Evolutionary conservation across 352 stramenopile genomes (phyloP).

Genomic region (Phytophthora palmivora): DNA sequence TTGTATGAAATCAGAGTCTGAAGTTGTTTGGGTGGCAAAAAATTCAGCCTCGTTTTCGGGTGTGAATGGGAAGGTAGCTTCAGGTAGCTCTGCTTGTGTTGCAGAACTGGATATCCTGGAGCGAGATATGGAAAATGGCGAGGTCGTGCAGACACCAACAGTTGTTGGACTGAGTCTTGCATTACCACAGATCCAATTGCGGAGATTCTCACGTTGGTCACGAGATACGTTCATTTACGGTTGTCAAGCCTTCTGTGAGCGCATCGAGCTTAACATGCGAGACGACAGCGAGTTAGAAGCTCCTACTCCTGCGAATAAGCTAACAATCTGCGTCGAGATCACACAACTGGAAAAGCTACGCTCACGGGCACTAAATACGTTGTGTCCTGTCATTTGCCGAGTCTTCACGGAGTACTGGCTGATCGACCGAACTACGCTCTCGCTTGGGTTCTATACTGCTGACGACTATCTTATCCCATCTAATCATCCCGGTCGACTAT

Average conservation of each 20-base stretch:
- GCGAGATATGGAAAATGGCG: conserved; percentile 42
- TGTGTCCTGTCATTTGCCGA: conserved; percentile 68
- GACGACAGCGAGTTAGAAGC: conserved; percentile 36
- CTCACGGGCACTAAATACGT: conserved; percentile 45
- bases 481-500: conserved; percentile 42
- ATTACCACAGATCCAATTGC: conserved; percentile 66
- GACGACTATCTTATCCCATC: conserved; percentile 67
- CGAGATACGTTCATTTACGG: conserved; percentile 75
- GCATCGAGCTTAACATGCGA: conserved; percentile 72
- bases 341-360: conserved; percentile 59
- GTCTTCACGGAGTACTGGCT: conserved; percentile 89
- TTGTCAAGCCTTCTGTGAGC: conserved; percentile 62
- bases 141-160: conserved; percentile 55
- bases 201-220: conserved; percentile 62
- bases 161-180: conserved; percentile 78
- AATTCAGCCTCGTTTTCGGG: conserved; percentile 77
- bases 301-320: conserved; percentile 49
- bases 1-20: conserved; percentile 77
- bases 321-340: conserved; percentile 70
- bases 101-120: conserved; percentile 77
- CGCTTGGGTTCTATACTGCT: conserved; percentile 71
- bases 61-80: conserved; percentile 57
- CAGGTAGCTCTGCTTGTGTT: conserved; percentile 62
- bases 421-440: conserved; percentile 81
- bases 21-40: conserved; percentile 67